Evolutionary conservation across 2,329 filamentous ascomycete species (phyloP).

Genomic region (Botrytis hyacinthi): DNA sequence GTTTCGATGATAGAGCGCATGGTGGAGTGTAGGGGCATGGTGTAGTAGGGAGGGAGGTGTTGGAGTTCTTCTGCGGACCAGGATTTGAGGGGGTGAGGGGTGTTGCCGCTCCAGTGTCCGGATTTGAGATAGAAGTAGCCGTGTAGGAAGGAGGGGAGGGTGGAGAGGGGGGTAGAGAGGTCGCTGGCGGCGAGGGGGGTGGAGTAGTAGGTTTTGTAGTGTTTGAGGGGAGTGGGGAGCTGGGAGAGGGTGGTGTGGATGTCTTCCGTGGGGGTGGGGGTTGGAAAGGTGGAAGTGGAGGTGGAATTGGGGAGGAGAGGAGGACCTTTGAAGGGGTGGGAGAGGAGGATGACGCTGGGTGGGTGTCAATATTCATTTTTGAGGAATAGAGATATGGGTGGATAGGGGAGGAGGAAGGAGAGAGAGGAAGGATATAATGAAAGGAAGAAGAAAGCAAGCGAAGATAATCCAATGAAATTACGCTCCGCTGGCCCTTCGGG

Average conservation of each 20-base stretch:
- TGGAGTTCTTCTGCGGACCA: constrained; percentile 58
- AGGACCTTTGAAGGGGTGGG: constrained; percentile 59
- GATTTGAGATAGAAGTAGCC: constrained; percentile 70
- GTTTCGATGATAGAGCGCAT: constrained; percentile 58
- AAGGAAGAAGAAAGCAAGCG: neutral
- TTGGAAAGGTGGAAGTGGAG: constrained; percentile 28
- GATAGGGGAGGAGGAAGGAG: too few relatives aligned
- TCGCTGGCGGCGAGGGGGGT: constrained; percentile 47
- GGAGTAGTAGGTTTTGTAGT: constrained; percentile 68
- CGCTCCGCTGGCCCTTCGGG: neutral
- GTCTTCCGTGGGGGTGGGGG: constrained; percentile 23
- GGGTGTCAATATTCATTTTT: neutral
- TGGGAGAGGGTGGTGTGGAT: constrained; percentile 50
- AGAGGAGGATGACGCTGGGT: constrained; percentile 55
- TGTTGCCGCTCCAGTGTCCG: constrained; percentile 56
- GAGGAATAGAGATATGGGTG: neutral
- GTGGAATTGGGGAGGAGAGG: constrained; percentile 4
- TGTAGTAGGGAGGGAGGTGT: constrained; percentile 65
- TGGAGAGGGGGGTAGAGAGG: constrained; percentile 42
- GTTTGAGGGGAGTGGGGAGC: constrained; percentile 58
- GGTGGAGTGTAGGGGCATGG: constrained; percentile 56
- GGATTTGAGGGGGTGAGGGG: constrained; percentile 50
- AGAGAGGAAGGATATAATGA: too few relatives aligned
- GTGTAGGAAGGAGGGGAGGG: constrained; percentile 49
- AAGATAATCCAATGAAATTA: neutral